phyloP scores from a whole-genome alignment of 257 asterid species.

The Dorcoceras hygrometricum region DNA sequence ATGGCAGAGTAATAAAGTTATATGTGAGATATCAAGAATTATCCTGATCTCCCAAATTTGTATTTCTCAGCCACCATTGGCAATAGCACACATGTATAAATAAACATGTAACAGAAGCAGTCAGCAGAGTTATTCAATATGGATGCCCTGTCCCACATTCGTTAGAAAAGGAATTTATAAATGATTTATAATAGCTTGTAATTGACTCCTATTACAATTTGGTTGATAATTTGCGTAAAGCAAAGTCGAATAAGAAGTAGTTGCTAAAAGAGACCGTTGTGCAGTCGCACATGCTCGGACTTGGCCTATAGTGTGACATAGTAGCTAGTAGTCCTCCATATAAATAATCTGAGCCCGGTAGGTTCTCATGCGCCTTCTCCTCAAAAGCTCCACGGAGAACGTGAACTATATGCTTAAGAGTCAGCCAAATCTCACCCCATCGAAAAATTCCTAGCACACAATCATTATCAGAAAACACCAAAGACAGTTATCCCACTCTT shows the following conservation, averaged over 20 bases:
- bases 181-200: no score
- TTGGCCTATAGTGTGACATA: no score
- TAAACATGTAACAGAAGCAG: slow-evolving; percentile 7
- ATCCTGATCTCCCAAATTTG: not conserved
- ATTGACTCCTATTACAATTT: no score
- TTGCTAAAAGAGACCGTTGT: no score
- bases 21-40: not conserved
- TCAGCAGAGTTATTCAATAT: not conserved
- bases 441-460: not conserved
- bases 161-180: no score
- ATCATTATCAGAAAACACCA: not conserved
- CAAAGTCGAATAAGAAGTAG: no score
- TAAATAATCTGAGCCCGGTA: not conserved
- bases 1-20: not conserved
- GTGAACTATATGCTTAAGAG: slow-evolving; percentile 1
- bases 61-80: not conserved
- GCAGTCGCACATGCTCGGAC: no score
- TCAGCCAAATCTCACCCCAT: slow-evolving; percentile 1
- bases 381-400: slow-evolving; percentile 3
- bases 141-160: no score
- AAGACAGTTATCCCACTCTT: not conserved
- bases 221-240: no score
- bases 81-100: not conserved
- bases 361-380: not conserved
- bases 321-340: not conserved